Percentiles rank a stretch among this genome's conserved stretches.
Conservation (phyloP, 768 basidiomycete genomes). For the Xerocomellus intermedius region DNA sequence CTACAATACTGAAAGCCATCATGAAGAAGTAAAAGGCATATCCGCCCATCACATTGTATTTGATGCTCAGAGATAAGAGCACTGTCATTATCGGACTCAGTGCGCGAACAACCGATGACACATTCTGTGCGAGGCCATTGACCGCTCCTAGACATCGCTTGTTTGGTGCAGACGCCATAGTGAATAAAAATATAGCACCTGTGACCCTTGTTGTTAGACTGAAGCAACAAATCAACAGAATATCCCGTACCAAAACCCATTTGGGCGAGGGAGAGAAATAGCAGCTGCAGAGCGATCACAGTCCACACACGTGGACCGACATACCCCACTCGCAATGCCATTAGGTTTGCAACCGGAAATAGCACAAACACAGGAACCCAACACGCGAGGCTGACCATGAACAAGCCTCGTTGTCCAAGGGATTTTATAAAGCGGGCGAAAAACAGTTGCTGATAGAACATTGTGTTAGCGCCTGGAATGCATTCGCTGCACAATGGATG, state of each 20-base stretch:
- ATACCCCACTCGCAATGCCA: background rate
- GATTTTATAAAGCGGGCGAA: background rate
- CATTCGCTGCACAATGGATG: background rate
- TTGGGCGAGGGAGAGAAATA: background rate
- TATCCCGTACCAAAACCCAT: background rate
- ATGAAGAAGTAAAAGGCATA: slow-evolving; percentile 26
- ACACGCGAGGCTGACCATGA: background rate
- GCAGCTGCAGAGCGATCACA: background rate
- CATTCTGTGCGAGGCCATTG: slow-evolving; percentile 42
- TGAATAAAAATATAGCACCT: background rate
- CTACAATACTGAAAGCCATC: background rate
- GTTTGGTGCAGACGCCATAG: slow-evolving; percentile 51
- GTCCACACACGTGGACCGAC: background rate
- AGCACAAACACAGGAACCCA: background rate
- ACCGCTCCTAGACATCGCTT: slow-evolving; percentile 59
- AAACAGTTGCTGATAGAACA: background rate
- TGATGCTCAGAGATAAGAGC: slow-evolving; percentile 30
- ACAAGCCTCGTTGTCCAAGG: background rate
- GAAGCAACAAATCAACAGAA: background rate
- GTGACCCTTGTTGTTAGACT: background rate
- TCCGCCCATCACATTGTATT: slow-evolving; percentile 29
- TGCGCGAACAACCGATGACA: slow-evolving; percentile 18
- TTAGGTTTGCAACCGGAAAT: background rate
- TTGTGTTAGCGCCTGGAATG: background rate
- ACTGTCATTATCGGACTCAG: slow-evolving; percentile 27